These are phyloP conservation scores for Diaporthe nobilis DNA, from an alignment of 2,329 filamentous ascomycete genomes.

Conservation along the genomic window DNA sequence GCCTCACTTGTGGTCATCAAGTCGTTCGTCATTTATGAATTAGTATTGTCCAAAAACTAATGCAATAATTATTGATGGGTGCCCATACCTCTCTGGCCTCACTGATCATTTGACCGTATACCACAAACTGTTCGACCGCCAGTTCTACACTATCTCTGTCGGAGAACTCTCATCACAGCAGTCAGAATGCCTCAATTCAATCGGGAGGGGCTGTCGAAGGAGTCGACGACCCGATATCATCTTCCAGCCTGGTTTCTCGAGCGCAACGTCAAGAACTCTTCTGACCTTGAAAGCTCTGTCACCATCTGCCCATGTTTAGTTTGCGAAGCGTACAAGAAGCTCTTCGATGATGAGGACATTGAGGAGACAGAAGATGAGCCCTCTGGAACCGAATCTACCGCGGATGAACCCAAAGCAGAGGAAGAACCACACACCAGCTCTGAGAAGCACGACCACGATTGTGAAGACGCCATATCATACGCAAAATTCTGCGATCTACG, in stretches of 20 bases:
- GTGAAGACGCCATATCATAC: constrained; percentile 21
- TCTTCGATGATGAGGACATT: not conserved
- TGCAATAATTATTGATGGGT: not conserved
- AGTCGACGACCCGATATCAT: not conserved
- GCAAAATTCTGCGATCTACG: constrained; percentile 2
- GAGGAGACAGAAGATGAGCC: not conserved
- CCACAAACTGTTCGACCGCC: no score
- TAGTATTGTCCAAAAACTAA: not conserved
- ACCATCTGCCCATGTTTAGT: not conserved
- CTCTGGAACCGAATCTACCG: not conserved
- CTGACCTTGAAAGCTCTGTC: not conserved
- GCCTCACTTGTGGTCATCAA: not conserved
- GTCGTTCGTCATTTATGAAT: not conserved
- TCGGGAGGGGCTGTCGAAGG: not conserved
- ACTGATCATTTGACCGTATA: no score
- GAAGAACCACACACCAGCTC: not conserved
- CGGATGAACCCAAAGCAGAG: not conserved
- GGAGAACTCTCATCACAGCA: not conserved
- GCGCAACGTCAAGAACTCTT: constrained; percentile 9
- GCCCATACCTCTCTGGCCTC: no score
- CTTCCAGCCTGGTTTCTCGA: constrained; percentile 13
- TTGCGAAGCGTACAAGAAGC: not conserved
- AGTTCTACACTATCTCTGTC: not conserved
- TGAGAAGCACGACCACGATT: not conserved
- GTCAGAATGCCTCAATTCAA: not conserved